Evolutionary conservation across 495 filamentous ascomycete species (phyloP).

Genomic region (Aspergillus baeticus): DNA sequence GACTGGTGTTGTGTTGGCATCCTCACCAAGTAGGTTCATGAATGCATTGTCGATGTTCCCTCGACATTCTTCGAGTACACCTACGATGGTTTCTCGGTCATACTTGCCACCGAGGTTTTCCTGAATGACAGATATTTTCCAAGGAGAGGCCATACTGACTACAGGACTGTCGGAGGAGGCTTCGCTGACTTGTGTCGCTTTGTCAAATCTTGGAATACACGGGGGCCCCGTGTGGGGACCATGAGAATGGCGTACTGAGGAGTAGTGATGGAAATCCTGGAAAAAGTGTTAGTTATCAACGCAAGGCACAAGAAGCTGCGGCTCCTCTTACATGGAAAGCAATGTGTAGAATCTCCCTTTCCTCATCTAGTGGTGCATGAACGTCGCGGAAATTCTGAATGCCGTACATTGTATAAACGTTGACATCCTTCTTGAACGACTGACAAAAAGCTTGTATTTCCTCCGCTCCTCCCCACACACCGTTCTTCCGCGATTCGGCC

Average conservation of each 20-base stretch:
- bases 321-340: constrained; percentile 65
- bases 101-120: constrained; percentile 56
- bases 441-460: constrained; percentile 68
- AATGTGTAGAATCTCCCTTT: constrained; percentile 55
- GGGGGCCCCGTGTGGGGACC: constrained; percentile 60
- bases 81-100: constrained; percentile 53
- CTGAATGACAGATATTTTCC: constrained; percentile 62
- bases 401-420: constrained; percentile 57
- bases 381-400: constrained; percentile 47
- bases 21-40: constrained; percentile 53
- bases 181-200: constrained; percentile 18
- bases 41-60: constrained; percentile 62
- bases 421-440: constrained; percentile 60
- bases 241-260: constrained; percentile 63
- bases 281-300: not conserved
- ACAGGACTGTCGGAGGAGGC: constrained; percentile 4
- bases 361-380: constrained; percentile 41
- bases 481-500: constrained; percentile 56
- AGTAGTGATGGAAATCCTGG: constrained; percentile 67
- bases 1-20: constrained; percentile 30
- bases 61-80: constrained; percentile 57
- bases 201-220: constrained; percentile 30
- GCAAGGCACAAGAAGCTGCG: not conserved
- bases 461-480: constrained; percentile 70
- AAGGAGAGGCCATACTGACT: constrained; percentile 41